Evolutionary conservation across 108 stramenopile genomes (phyloP).

Genomic region (Ochromonas danica): DNA sequence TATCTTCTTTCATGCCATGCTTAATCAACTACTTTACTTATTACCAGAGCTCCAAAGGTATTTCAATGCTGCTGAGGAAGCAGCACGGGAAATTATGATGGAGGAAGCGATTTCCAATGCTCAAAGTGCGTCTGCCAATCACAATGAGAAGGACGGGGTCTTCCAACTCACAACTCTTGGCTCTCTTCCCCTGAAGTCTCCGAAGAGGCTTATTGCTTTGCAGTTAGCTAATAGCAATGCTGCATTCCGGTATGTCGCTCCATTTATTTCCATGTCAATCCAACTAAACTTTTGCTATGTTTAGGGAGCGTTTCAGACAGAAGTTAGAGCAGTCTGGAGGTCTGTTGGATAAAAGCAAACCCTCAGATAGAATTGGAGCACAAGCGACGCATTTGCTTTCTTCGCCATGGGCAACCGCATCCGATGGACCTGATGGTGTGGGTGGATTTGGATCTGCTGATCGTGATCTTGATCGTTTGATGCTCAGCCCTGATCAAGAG

Average conservation of each 20-base stretch:
- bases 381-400: too few relatives aligned
- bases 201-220: constrained; percentile 31
- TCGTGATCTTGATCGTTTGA: too few relatives aligned
- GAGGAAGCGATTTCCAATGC: constrained; percentile 9
- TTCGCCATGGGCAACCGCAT: too few relatives aligned
- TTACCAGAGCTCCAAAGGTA: constrained; percentile 52
- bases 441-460: too few relatives aligned
- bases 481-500: too few relatives aligned
- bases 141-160: not conserved
- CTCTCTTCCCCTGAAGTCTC: constrained; percentile 3
- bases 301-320: constrained; percentile 47
- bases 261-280: not conserved
- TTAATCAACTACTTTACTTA: not conserved
- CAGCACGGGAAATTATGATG: constrained; percentile 46
- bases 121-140: not conserved
- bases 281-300: not conserved
- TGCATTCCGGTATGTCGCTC: constrained; percentile 37
- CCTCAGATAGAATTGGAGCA: too few relatives aligned
- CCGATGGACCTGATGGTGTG: too few relatives aligned
- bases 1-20: not conserved
- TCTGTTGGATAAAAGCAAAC: not conserved
- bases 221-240: constrained; percentile 38
- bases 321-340: constrained; percentile 55
- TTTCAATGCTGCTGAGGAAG: constrained; percentile 54
- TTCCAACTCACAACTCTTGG: constrained; percentile 1